phyloP scores from a whole-genome alignment of 352 stramenopile species.

The Phytophthora crassamura region DNA sequence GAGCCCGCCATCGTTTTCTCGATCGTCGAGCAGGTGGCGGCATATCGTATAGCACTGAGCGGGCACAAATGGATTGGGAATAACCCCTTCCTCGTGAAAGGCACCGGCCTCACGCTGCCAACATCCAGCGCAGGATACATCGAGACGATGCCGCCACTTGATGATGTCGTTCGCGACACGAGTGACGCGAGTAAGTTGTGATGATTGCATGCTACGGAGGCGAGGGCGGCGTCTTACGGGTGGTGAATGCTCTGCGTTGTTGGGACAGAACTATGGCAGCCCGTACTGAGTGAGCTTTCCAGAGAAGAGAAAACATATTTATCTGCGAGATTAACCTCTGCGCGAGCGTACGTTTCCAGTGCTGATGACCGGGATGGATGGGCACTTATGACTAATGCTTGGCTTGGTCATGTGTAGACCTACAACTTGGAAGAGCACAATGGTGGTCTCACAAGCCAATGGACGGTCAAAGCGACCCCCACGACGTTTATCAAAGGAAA shows the following conservation, averaged over 20 bases:
- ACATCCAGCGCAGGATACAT: slow-evolving; percentile 50
- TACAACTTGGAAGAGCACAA: slow-evolving; percentile 52
- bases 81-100: slow-evolving; percentile 42
- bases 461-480: slow-evolving; percentile 35
- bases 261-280: slow-evolving; percentile 67
- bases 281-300: slow-evolving; percentile 72
- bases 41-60: slow-evolving; percentile 63
- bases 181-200: slow-evolving; percentile 46
- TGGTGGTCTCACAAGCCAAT: slow-evolving; percentile 27
- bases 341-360: slow-evolving; percentile 43
- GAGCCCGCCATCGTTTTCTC: slow-evolving; percentile 74
- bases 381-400: not conserved
- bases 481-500: slow-evolving; percentile 47
- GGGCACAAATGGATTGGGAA: slow-evolving; percentile 69
- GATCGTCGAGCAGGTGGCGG: slow-evolving; percentile 74
- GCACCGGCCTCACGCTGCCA: slow-evolving; percentile 21
- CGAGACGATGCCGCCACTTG: slow-evolving; percentile 55
- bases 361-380: not conserved
- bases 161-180: slow-evolving; percentile 60
- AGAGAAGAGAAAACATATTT: slow-evolving; percentile 77
- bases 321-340: slow-evolving; percentile 46
- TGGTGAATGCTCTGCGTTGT: not conserved
- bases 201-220: not conserved
- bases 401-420: slow-evolving; percentile 34
- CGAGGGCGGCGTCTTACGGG: slow-evolving; percentile 1